Evolutionary conservation across 148 eudicot species (phyloP), one percentile per base, ranked within the genome.

Genomic region (Spergularia marina): DNA sequence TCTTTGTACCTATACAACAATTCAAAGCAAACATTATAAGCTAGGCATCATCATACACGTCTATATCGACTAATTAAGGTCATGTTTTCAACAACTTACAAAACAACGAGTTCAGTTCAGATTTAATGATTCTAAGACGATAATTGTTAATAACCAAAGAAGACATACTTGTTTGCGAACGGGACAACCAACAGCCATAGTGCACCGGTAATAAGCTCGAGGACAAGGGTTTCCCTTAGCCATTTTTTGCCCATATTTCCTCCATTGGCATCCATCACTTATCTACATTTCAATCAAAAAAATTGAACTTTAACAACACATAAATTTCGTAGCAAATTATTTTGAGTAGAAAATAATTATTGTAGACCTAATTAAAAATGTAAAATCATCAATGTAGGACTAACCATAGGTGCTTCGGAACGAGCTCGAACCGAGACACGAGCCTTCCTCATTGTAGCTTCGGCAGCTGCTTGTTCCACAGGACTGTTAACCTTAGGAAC

Each of bases 141-240:
- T 5, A 20, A 15, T 5, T 20, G 34, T 15, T 36, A 18, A 17
- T 12, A 18, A 52, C 49, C 8, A 34, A 23, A 34, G 60, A 53
- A 44, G 49, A 80, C 84, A 30, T 83, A 93, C 98, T 83, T 95
- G 98, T 86, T 95, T 95, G 54, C 98, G 91, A 1, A 95, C 98
- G 0, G 98, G 98, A 53, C 98, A 95, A n/a, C 96, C 96, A 57
- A 82, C 87, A 2, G 97, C 96, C 96, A 95, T 92, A 14, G 97
- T 95, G 82, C 98, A 93, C 25, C 80, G 76, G 7, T 78, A 78
- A 65, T 78, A 78, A 72, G 80, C 80, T 72, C 80, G 75, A 25
- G 80, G 80, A 52, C 80, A 78, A 20, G 80, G 80, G 55, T 78
- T 78, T 2, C 80, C 80, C 44, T 78, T 78, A 10, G 80, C 80